phyloP scores from a whole-genome alignment of 495 filamentous ascomycete species.

The Penicillium cosmopolitanum region DNA sequence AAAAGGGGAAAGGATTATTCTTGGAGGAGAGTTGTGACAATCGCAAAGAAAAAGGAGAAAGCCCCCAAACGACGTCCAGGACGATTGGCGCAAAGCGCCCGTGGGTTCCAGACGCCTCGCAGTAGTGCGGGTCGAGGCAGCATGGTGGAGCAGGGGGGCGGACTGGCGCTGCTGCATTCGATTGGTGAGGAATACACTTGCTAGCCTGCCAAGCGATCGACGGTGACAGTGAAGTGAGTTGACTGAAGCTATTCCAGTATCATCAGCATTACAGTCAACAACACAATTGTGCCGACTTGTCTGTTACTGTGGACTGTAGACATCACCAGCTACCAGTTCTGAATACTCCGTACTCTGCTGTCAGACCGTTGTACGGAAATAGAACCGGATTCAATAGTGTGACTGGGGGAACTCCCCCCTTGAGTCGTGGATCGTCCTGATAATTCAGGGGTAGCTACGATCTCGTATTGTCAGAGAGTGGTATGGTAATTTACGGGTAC shows the following conservation, averaged over 20 bases:
- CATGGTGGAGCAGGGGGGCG: conserved; percentile 7
- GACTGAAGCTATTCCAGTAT: background rate
- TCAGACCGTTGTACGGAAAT: conserved; percentile 12
- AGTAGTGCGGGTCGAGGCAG: conserved; percentile 18
- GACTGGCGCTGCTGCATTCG: conserved; percentile 20
- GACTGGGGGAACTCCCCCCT: conserved; percentile 22
- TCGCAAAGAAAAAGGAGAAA: conserved; percentile 18
- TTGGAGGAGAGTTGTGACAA: conserved; percentile 15
- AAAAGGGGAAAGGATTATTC: conserved; percentile 30
- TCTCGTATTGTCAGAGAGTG: background rate
- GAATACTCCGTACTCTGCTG: background rate
- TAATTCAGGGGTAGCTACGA: conserved; percentile 23
- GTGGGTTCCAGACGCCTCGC: conserved; percentile 24
- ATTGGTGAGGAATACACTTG: conserved; percentile 26
- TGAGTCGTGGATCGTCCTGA: conserved; percentile 28
- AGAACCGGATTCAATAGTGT: conserved; percentile 30
- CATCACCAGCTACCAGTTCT: background rate
- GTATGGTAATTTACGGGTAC: background rate
- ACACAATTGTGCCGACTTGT: background rate
- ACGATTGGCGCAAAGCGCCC: conserved; percentile 32
- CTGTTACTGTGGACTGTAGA: background rate
- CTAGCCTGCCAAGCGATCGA: conserved; percentile 13
- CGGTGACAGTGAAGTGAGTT: background rate
- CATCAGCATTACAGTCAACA: background rate
- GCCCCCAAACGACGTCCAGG: conserved; percentile 8